Conservation (phyloP, 2,329 filamentous ascomycete genomes). For the Pyrenochaeta sp. region DNA sequence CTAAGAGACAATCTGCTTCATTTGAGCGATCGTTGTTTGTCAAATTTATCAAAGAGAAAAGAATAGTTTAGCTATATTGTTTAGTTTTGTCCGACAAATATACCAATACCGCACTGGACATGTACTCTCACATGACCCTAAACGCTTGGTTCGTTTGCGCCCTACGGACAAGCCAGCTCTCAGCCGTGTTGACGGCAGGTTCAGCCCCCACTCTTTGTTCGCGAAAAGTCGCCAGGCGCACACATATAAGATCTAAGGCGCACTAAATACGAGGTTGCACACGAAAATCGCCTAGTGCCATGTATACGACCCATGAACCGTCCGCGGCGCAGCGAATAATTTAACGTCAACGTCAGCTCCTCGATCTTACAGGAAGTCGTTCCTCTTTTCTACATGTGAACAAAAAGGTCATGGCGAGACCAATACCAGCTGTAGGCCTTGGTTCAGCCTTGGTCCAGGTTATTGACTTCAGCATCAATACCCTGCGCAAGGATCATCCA, state of each 20-base stretch:
- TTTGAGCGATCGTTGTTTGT: too few relatives aligned
- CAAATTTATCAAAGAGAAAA: too few relatives aligned
- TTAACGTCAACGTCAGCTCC: neutral
- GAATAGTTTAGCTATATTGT: too few relatives aligned
- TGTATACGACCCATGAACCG: neutral
- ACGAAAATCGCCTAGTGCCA: slow-evolving; percentile 17
- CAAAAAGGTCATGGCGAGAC: slow-evolving; percentile 14
- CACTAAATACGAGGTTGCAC: slow-evolving; percentile 15
- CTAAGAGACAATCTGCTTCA: too few relatives aligned
- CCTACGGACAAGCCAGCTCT: too few relatives aligned
- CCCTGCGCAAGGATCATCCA: slow-evolving; percentile 31
- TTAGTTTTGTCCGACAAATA: too few relatives aligned
- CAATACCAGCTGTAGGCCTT: slow-evolving; percentile 30
- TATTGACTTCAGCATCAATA: slow-evolving; percentile 34
- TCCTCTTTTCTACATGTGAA: neutral
- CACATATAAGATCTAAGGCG: slow-evolving; percentile 2
- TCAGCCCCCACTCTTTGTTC: too few relatives aligned
- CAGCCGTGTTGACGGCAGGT: too few relatives aligned
- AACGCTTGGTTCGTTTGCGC: too few relatives aligned
- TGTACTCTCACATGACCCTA: too few relatives aligned
- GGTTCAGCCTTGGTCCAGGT: slow-evolving; percentile 30
- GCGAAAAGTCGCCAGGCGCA: too few relatives aligned
- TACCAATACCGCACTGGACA: too few relatives aligned
- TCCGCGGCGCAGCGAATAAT: slow-evolving; percentile 10
- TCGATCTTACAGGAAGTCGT: slow-evolving; percentile 1